Conservation (phyloP, 2,329 filamentous ascomycete genomes). For the Fonsecaea pedrosoi region DNA sequence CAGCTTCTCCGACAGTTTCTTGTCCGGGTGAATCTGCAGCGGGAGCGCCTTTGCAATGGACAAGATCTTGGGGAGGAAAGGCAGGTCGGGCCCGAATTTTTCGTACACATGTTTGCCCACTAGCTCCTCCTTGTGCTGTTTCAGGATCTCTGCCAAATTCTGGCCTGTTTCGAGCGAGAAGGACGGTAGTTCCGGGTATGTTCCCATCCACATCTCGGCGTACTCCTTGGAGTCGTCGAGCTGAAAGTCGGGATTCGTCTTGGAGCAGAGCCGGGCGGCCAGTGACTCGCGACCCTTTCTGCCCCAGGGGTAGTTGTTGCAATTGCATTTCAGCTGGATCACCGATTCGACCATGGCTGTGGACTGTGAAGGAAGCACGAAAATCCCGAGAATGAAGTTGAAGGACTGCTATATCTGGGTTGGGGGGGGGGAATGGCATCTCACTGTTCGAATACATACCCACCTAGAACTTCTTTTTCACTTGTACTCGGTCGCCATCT, state of each 20-base stretch:
- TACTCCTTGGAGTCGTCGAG: slow-evolving; percentile 70
- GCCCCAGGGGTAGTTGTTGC: slow-evolving; percentile 71
- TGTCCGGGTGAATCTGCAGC: slow-evolving; percentile 77
- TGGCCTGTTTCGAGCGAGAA: slow-evolving; percentile 68
- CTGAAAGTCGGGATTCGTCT: slow-evolving; percentile 68
- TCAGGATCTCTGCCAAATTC: slow-evolving; percentile 68
- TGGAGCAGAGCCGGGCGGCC: slow-evolving; percentile 68
- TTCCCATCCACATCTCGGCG: slow-evolving; percentile 78
- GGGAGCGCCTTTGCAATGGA: slow-evolving; percentile 78
- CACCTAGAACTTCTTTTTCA: not conserved
- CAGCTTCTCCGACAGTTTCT: slow-evolving; percentile 67
- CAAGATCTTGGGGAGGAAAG: slow-evolving; percentile 76
- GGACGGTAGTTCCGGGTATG: slow-evolving; percentile 74
- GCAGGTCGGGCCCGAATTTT: slow-evolving; percentile 70
- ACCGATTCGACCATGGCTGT: slow-evolving; percentile 38
- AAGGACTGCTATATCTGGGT: not conserved
- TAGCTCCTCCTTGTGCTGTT: slow-evolving; percentile 66
- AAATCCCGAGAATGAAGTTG: not conserved
- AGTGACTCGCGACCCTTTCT: slow-evolving; percentile 70
- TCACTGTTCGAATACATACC: not conserved
- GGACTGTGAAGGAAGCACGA: not conserved
- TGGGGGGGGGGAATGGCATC: not conserved
- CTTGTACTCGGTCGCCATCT: not conserved
- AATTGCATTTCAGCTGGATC: slow-evolving; percentile 43
- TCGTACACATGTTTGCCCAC: slow-evolving; percentile 68